Evolutionary conservation across 305 asterid species (phyloP).

Genomic region (Fraxinus floribunda): DNA sequence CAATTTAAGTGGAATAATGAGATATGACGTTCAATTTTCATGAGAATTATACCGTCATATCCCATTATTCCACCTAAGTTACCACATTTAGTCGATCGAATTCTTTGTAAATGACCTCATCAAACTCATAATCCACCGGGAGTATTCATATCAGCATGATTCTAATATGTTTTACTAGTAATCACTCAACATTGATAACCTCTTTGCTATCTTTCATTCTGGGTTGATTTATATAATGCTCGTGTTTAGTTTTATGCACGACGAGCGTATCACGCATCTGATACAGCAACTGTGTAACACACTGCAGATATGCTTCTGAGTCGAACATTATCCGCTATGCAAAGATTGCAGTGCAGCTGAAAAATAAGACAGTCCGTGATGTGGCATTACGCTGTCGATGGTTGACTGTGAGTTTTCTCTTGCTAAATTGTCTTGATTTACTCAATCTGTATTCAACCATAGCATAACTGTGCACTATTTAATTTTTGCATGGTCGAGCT

Average conservation of each 20-base stretch:
- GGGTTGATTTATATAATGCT: neutral
- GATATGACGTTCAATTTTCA: no score
- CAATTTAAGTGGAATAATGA: no score
- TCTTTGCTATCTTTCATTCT: neutral
- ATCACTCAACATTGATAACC: neutral
- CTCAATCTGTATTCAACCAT: neutral
- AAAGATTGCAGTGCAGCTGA: slow-evolving; percentile 73
- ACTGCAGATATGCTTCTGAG: slow-evolving; percentile 71
- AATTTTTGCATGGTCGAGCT: neutral
- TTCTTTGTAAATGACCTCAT: neutral
- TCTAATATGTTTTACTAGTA: neutral
- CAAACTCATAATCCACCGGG: neutral
- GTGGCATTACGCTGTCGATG: slow-evolving; percentile 94
- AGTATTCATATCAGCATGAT: neutral
- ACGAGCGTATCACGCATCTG: neutral
- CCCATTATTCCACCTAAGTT: no score
- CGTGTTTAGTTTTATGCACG: neutral
- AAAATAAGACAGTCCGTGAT: slow-evolving; percentile 82
- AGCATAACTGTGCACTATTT: neutral
- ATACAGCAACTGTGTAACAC: neutral
- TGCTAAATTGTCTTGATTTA: neutral
- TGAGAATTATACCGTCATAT: no score
- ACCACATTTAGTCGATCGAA: neutral
- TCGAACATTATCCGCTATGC: slow-evolving; percentile 72
- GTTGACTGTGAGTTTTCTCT: slow-evolving; percentile 65